Conservation (phyloP, 352 stramenopile species). For the Albugo candida region DNA sequence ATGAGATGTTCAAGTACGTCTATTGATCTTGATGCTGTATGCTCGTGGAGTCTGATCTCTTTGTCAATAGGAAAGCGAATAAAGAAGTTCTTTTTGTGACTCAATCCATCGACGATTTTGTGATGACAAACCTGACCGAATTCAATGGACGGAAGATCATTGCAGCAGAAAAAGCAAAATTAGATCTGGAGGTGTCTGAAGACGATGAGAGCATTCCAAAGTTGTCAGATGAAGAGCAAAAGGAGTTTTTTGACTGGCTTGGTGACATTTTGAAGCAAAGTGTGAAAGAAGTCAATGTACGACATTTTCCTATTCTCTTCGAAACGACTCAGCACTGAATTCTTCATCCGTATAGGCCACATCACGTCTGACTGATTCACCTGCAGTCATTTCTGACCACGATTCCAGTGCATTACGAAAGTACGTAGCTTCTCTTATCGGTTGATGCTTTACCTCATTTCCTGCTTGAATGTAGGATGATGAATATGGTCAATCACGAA, state of each 20-base stretch:
- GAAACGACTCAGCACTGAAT: not conserved
- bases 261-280: conserved; percentile 80
- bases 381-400: conserved; percentile 98
- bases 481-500: conserved; percentile 91
- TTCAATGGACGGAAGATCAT: conserved; percentile 94
- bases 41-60: not conserved
- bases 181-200: conserved; percentile 73
- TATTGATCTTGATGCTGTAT: not conserved
- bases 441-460: not conserved
- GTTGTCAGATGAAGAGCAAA: conserved; percentile 76
- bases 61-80: conserved; percentile 48
- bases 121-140: conserved; percentile 96
- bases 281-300: conserved; percentile 74
- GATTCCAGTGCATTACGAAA: conserved; percentile 93
- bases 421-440: conserved; percentile 13
- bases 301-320: conserved; percentile 1
- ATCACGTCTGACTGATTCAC: conserved; percentile 86
- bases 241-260: conserved; percentile 85
- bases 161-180: conserved; percentile 89
- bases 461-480: conserved; percentile 74
- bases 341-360: conserved; percentile 25
- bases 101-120: conserved; percentile 98
- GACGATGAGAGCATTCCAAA: conserved; percentile 22
- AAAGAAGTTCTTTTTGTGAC: conserved; percentile 98
- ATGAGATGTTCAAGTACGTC: conserved; percentile 95